Evolutionary conservation across 78 protist species (phyloP).

Genomic region (Paratrimastix pyriformis): DNA sequence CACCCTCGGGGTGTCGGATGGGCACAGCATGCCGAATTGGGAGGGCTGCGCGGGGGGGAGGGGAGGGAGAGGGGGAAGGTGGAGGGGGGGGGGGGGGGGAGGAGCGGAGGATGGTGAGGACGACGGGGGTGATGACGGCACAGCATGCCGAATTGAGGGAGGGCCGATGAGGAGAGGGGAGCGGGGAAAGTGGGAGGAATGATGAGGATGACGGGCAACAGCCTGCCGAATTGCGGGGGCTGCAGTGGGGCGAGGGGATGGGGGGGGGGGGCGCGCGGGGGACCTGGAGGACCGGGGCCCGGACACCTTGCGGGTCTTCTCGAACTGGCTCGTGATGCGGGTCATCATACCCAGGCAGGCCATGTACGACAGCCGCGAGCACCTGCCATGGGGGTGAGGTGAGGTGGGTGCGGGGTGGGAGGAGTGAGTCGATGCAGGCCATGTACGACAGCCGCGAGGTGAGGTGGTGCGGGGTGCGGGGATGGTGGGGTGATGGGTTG

Average conservation of each 20-base stretch:
- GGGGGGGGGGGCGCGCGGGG: too few relatives aligned
- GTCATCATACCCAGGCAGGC: slow-evolving; percentile 97
- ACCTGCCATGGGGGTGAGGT: too few relatives aligned
- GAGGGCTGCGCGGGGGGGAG: slow-evolving; percentile 72
- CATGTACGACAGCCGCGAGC: slow-evolving; percentile 89
- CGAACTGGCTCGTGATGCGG: slow-evolving; percentile 89
- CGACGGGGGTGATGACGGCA: neutral
- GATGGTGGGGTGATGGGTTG: too few relatives aligned
- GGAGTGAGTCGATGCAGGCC: too few relatives aligned
- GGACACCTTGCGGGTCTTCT: slow-evolving; percentile 92
- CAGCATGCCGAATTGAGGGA: neutral
- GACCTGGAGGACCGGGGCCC: slow-evolving; percentile 83
- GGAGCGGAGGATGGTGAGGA: neutral
- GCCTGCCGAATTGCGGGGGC: too few relatives aligned
- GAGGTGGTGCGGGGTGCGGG: too few relatives aligned
- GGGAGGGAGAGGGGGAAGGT: neutral
- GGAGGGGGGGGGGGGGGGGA: neutral
- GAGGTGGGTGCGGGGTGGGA: too few relatives aligned
- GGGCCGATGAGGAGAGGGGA: neutral
- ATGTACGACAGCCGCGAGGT: too few relatives aligned
- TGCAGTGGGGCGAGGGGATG: too few relatives aligned
- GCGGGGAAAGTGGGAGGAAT: neutral
- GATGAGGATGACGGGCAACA: too few relatives aligned
- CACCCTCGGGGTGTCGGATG: slow-evolving; percentile 99
- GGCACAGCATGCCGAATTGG: slow-evolving; percentile 99